Evolutionary conservation across 345 rosid genomes (phyloP), one percentile per base, ranked within the genome.

Genomic region (Turnera subulata): DNA sequence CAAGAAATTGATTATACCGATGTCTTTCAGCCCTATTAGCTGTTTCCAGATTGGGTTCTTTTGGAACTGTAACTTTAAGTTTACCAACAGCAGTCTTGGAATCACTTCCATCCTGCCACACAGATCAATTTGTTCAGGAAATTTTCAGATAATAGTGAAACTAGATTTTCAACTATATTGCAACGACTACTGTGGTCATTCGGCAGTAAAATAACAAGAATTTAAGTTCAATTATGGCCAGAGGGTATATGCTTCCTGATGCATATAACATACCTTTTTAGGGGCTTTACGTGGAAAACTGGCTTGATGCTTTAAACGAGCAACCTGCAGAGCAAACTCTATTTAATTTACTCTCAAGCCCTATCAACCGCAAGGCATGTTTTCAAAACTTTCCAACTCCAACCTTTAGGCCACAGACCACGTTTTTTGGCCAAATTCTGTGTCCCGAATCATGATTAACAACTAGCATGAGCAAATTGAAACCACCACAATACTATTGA

Each of bases 231-330:
- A 40, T 9, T 8, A 42, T 42, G 7, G 5, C 45, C n/a, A 15
- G 40, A 1, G 16, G 4, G 38, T 18, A 6, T 40, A 39, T n/a
- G 19, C 14, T 55, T 63, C 25, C 11, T 17, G 49, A 44, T 40
- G 19, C 8, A 29, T 22, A 17, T 42, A 32, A 39, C 73, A 53
- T 25, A 84, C 86, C 69, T 23, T 75, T 49, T 58, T 59, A 25
- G 78, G 61, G 33, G 52, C 62, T 71, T 91, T 88, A 76, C 82
- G 96, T 53, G 48, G 45, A 62, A 85, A 78, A 29, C 56, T 63
- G 53, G 78, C 63, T 65, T 78, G 85, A 71, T 86, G 84, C 70
- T 79, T 83, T 81, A 84, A 39, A 58, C 70, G 66, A 22, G 95
- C 69, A 46, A 69, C 78, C 98, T 91, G 81, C 33, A 55, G 37